phyloP scores from a whole-genome alignment of 2,329 filamentous ascomycete genomes.

The Raffaelea albimanens region DNA sequence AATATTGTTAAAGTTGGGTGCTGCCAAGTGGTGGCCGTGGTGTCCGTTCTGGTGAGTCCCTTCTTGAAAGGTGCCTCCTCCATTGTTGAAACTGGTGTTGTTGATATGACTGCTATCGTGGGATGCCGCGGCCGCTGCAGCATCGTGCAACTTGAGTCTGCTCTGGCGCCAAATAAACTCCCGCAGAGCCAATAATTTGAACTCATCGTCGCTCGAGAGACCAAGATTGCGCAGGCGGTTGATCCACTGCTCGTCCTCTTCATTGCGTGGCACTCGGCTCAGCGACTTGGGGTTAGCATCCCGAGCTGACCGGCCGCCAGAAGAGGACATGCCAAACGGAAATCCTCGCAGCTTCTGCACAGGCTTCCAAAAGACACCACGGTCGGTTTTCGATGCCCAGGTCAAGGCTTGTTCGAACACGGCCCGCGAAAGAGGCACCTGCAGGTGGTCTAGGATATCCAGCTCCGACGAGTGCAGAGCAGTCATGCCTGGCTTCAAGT shows the following conservation, averaged over 20 bases:
- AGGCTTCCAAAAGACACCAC: conserved; percentile 79
- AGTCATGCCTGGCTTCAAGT: conserved; percentile 63
- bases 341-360: conserved; percentile 54
- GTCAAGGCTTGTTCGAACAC: conserved; percentile 77
- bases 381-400: conserved; percentile 77
- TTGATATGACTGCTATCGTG: conserved; percentile 13
- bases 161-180: conserved; percentile 89
- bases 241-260: conserved; percentile 95
- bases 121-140: conserved; percentile 14
- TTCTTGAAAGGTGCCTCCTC: too few species aligned
- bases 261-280: conserved; percentile 61
- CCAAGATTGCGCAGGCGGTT: conserved; percentile 74
- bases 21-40: conserved; percentile 7
- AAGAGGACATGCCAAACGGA: conserved; percentile 56
- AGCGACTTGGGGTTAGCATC: conserved; percentile 50
- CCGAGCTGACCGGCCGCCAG: conserved; percentile 37
- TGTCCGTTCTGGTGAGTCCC: neutral
- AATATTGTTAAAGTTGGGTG: conserved; percentile 54
- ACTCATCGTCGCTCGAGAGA: conserved; percentile 72
- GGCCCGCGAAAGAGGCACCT: conserved; percentile 67
- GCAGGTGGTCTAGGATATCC: conserved; percentile 69
- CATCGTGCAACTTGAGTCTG: conserved; percentile 54
- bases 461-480: conserved; percentile 51
- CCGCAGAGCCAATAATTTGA: conserved; percentile 74
- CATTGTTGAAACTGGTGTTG: conserved; percentile 14